Evolutionary conservation across 2,329 filamentous ascomycete genomes (phyloP).

Genomic region (Botryosphaeria dothidea): DNA sequence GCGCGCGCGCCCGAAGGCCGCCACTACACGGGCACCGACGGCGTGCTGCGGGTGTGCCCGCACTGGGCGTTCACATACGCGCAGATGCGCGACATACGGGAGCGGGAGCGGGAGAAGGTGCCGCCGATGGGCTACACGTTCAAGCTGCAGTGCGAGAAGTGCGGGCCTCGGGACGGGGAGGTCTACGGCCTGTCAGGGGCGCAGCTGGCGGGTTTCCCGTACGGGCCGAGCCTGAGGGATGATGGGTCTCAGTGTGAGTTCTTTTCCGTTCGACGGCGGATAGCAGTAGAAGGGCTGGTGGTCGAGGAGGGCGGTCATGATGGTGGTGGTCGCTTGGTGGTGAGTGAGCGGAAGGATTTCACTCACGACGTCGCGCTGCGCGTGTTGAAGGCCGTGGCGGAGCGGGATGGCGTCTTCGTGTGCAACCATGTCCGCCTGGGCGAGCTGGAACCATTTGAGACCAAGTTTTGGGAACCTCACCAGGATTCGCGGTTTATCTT

Average conservation of each 20-base stretch:
- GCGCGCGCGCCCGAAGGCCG: background rate
- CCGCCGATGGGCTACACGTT: background rate
- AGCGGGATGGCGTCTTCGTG: background rate
- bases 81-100: background rate
- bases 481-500: background rate
- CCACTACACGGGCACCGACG: background rate
- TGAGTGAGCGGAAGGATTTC: background rate
- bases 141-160: background rate
- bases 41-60: background rate
- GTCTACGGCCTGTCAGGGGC: background rate
- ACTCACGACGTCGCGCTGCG: background rate
- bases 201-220: background rate
- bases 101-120: background rate
- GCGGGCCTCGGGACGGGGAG: background rate
- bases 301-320: background rate
- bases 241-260: background rate
- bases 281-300: background rate
- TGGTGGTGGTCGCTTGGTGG: background rate
- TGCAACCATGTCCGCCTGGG: background rate
- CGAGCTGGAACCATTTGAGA: background rate
- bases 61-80: background rate
- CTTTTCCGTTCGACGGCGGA: background rate
- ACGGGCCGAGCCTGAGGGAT: background rate
- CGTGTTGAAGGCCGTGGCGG: background rate
- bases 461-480: background rate